Percentiles rank a stretch among this genome's conserved stretches.
These are phyloP conservation scores for Corinectria fuckeliana DNA, from an alignment of 2,329 filamentous ascomycete genomes.

Conservation along the genomic window DNA sequence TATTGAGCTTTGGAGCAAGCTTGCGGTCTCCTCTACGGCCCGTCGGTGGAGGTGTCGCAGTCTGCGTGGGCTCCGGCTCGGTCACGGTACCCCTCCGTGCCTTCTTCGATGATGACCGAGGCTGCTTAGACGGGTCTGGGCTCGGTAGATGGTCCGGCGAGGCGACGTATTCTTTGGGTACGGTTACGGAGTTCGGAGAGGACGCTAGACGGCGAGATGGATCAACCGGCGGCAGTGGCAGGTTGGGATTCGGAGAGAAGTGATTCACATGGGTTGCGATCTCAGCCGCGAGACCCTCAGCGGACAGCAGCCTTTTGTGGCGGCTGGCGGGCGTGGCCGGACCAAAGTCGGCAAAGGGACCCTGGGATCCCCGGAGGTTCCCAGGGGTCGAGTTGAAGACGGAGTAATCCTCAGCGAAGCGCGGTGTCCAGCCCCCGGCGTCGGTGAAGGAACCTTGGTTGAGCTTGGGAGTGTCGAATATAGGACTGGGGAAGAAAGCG, in stretches of 20 bases:
- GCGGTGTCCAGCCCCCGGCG: slow-evolving; percentile 62
- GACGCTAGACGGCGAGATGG: slow-evolving; percentile 64
- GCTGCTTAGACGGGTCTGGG: slow-evolving; percentile 35
- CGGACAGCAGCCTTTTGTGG: slow-evolving; percentile 60
- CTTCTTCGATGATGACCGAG: slow-evolving; percentile 51
- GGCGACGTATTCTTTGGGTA: slow-evolving; percentile 41
- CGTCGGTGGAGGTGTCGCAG: slow-evolving; percentile 66
- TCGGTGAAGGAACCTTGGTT: slow-evolving; percentile 56
- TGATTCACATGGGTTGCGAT: slow-evolving; percentile 69
- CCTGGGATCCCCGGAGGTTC: slow-evolving; percentile 57
- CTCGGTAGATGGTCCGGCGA: slow-evolving; percentile 38
- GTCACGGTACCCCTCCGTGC: slow-evolving; percentile 50
- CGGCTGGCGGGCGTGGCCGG: slow-evolving; percentile 45
- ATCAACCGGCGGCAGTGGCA: slow-evolving; percentile 65
- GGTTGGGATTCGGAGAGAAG: slow-evolving; percentile 59
- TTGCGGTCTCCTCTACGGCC: slow-evolving; percentile 61
- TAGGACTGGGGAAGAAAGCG: slow-evolving; percentile 58
- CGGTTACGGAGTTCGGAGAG: slow-evolving; percentile 56
- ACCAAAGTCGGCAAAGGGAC: slow-evolving; percentile 54
- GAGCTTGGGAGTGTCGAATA: slow-evolving; percentile 63
- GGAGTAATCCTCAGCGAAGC: slow-evolving; percentile 69
- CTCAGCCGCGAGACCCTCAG: slow-evolving; percentile 56
- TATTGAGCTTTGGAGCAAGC: slow-evolving; percentile 60
- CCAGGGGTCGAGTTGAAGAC: slow-evolving; percentile 70
- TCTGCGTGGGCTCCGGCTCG: slow-evolving; percentile 53